phyloP scores from a whole-genome alignment of 768 basidiomycete species.

The Termitomyces eurrhizus region DNA sequence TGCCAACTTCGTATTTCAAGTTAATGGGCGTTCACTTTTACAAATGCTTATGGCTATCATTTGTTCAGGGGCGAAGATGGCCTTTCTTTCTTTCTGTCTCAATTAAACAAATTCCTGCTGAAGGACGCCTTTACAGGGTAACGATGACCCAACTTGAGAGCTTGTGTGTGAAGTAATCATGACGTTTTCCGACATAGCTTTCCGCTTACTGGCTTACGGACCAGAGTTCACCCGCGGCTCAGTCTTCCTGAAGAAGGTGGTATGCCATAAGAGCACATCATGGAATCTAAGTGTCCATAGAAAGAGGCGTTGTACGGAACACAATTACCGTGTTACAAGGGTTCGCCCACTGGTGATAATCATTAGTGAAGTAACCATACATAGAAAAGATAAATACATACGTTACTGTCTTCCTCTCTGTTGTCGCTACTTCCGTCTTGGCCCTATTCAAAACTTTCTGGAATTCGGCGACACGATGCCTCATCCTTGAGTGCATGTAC shows the following conservation, averaged over 20 bases:
- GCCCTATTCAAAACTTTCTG: slow-evolving; percentile 94
- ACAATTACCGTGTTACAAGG: slow-evolving; percentile 45
- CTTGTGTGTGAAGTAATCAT: background rate
- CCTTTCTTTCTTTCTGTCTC: background rate
- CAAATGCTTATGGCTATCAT: background rate
- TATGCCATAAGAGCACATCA: background rate
- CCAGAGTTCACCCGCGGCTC: background rate
- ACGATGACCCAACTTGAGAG: background rate
- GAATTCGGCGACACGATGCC: slow-evolving; percentile 91
- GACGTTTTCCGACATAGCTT: background rate
- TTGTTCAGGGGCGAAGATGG: background rate
- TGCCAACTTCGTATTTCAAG: background rate
- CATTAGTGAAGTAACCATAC: background rate
- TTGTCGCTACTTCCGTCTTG: slow-evolving; percentile 82
- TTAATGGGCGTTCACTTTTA: background rate
- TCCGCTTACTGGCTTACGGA: background rate
- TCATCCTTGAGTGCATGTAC: slow-evolving; percentile 98
- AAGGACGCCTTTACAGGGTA: background rate
- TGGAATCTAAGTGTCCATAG: background rate
- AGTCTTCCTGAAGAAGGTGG: background rate
- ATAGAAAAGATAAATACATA: slow-evolving; percentile 31
- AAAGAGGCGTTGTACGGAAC: background rate
- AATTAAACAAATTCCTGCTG: background rate
- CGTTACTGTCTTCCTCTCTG: slow-evolving; percentile 91
- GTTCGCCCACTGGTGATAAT: slow-evolving; percentile 45